Evolutionary conservation across 2,329 filamentous ascomycete genomes (phyloP).

Genomic region (Alternaria brassicicola): DNA sequence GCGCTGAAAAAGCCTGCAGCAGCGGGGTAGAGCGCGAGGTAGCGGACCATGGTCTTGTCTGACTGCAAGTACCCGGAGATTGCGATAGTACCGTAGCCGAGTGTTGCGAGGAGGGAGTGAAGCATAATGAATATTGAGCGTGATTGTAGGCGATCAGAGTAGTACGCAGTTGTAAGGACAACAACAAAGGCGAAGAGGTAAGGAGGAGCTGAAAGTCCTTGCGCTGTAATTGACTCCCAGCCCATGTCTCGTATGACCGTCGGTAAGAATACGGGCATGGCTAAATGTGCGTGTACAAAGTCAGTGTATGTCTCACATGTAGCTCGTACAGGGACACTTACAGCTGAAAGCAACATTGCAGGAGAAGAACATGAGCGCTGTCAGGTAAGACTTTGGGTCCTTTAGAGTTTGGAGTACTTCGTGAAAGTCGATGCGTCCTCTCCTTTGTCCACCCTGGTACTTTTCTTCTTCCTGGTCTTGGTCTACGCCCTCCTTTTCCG

Average conservation of each 20-base stretch:
- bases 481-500: constrained; percentile 51
- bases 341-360: constrained; percentile 86
- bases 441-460: constrained; percentile 15
- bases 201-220: constrained; percentile 81
- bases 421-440: constrained; percentile 56
- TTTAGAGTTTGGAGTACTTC: constrained; percentile 65
- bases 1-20: constrained; percentile 83
- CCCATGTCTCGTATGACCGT: constrained; percentile 80
- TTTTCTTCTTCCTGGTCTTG: constrained; percentile 38
- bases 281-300: background rate
- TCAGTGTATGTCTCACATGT: background rate
- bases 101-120: constrained; percentile 70
- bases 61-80: constrained; percentile 58
- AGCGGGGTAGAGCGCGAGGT: constrained; percentile 79
- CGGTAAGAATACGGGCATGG: constrained; percentile 85
- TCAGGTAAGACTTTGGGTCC: constrained; percentile 75
- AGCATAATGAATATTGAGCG: constrained; percentile 71
- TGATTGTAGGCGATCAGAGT: constrained; percentile 70
- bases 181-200: constrained; percentile 76
- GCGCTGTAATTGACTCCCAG: constrained; percentile 68
- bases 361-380: constrained; percentile 83
- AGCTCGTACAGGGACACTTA: background rate
- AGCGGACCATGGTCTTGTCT: constrained; percentile 57
- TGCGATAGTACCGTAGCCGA: constrained; percentile 66
- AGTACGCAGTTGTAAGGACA: constrained; percentile 73